Conservation (phyloP, 2,329 filamentous ascomycete species). For the Bipolaris cookei region DNA sequence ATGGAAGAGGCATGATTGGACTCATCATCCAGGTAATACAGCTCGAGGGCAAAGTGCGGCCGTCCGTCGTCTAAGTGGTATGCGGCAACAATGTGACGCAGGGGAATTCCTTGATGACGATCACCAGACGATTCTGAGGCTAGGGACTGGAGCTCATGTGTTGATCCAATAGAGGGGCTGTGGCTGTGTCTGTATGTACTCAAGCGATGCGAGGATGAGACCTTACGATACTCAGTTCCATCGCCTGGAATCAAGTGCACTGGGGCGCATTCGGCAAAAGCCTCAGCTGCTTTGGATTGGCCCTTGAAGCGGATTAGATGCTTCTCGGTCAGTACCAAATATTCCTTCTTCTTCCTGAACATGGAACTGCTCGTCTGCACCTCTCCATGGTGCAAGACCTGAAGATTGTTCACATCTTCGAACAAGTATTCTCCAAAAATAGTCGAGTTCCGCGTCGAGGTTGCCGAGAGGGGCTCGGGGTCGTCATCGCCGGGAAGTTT, state of each 20-base stretch:
- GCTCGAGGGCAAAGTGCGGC: constrained; percentile 70
- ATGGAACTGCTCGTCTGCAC: constrained; percentile 72
- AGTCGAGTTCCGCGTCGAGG: constrained; percentile 57
- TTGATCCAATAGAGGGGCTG: constrained; percentile 64
- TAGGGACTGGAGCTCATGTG: constrained; percentile 65
- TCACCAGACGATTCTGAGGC: constrained; percentile 58
- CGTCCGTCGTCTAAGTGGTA: constrained; percentile 71
- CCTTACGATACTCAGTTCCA: constrained; percentile 32
- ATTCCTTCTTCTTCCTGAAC: constrained; percentile 76
- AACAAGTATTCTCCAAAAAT: constrained; percentile 47
- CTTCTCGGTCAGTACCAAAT: constrained; percentile 72
- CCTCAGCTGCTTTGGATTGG: constrained; percentile 68
- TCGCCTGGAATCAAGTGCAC: background rate
- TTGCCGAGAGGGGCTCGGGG: constrained; percentile 53
- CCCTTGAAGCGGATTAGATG: constrained; percentile 73
- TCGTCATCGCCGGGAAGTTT: constrained; percentile 61
- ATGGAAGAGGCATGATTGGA: constrained; percentile 66
- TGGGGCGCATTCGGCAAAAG: constrained; percentile 57
- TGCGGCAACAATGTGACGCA: constrained; percentile 71
- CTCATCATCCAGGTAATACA: constrained; percentile 72
- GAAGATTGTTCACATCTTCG: constrained; percentile 44
- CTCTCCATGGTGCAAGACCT: constrained; percentile 70
- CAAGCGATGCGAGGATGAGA: constrained; percentile 48
- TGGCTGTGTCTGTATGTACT: constrained; percentile 61
- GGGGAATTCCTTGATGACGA: constrained; percentile 63